phyloP scores from a whole-genome alignment of 192 early-diverging fungal species.

The Coemansia sp. region DNA sequence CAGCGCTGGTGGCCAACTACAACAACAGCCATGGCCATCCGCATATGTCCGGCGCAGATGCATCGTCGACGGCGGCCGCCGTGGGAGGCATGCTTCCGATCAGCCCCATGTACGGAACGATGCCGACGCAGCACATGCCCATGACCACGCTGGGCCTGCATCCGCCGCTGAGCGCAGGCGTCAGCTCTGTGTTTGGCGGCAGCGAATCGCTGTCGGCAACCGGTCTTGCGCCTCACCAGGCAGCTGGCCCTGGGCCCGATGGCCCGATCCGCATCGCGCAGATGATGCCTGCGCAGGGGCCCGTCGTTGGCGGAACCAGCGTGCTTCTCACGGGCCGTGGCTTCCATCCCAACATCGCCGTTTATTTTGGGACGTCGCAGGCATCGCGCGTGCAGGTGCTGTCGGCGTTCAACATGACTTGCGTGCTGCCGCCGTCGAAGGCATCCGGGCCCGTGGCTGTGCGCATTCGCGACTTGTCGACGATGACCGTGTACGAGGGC shows the following conservation, averaged over 20 bases:
- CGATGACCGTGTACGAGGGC: constrained; percentile 45
- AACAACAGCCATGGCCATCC: constrained; percentile 1
- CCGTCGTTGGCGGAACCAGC: constrained; percentile 80
- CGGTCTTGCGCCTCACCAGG: neutral
- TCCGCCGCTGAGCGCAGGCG: constrained; percentile 2
- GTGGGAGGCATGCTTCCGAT: neutral
- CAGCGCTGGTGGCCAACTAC: constrained; percentile 13
- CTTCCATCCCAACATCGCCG: constrained; percentile 73
- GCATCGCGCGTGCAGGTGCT: constrained; percentile 75
- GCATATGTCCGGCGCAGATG: neutral
- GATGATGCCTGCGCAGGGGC: constrained; percentile 80
- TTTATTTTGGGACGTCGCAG: constrained; percentile 72
- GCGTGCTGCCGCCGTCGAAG: constrained; percentile 74
- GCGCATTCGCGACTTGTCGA: constrained; percentile 26
- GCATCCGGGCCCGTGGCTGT: constrained; percentile 65
- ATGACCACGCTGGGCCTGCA: neutral
- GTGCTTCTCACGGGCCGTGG: constrained; percentile 79
- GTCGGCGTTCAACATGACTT: constrained; percentile 76
- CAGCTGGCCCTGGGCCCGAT: neutral
- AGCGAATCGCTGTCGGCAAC: constrained; percentile 6
- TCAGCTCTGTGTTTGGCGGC: constrained; percentile 11
- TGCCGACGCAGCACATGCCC: constrained; percentile 2
- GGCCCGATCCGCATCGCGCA: constrained; percentile 57
- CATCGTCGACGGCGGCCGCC: neutral
- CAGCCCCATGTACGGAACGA: constrained; percentile 5